These are phyloP conservation scores for Acrocalymma vagum DNA, from an alignment of 2,329 filamentous ascomycete species.

Conservation along the genomic window DNA sequence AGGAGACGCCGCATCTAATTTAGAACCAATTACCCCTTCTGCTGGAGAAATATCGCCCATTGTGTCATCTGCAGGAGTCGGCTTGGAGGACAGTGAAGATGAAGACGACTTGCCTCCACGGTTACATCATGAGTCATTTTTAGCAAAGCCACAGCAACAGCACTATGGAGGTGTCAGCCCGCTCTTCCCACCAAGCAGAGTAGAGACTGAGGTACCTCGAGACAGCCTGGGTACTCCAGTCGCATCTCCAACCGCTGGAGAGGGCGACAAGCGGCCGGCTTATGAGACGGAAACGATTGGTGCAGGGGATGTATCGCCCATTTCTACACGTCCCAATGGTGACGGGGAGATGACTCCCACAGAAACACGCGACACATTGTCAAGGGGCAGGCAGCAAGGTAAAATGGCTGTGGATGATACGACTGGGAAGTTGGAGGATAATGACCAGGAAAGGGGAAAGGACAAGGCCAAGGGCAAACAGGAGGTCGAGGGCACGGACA, in stretches of 20 bases:
- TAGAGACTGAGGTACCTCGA: conserved; percentile 7
- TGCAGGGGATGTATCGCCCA: conserved; percentile 34
- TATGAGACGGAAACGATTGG: conserved; percentile 34
- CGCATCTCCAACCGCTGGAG: background rate
- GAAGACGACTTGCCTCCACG: conserved; percentile 17
- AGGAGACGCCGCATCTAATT: background rate
- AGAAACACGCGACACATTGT: background rate
- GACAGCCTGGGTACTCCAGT: conserved; percentile 10
- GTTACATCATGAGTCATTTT: no score
- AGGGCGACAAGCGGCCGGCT: conserved; percentile 12
- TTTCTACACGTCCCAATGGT: conserved; percentile 22
- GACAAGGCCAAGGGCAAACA: background rate
- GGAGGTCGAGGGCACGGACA: conserved; percentile 4
- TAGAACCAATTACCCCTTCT: conserved; percentile 4
- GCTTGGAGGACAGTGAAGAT: conserved; percentile 20
- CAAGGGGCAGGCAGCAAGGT: conserved; percentile 1
- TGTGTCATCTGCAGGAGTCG: conserved; percentile 15
- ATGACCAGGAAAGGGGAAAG: background rate
- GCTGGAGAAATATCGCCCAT: conserved; percentile 19
- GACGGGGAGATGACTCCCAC: conserved; percentile 1
- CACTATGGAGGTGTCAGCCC: conserved; percentile 33
- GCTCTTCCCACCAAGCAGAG: conserved; percentile 23
- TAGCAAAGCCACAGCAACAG: no score
- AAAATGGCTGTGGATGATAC: conserved; percentile 2
- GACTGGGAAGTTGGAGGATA: background rate